These are phyloP conservation scores for Carex kokanica DNA, from an alignment of 176 grass and related monocot genomes.

Conservation along the genomic window DNA sequence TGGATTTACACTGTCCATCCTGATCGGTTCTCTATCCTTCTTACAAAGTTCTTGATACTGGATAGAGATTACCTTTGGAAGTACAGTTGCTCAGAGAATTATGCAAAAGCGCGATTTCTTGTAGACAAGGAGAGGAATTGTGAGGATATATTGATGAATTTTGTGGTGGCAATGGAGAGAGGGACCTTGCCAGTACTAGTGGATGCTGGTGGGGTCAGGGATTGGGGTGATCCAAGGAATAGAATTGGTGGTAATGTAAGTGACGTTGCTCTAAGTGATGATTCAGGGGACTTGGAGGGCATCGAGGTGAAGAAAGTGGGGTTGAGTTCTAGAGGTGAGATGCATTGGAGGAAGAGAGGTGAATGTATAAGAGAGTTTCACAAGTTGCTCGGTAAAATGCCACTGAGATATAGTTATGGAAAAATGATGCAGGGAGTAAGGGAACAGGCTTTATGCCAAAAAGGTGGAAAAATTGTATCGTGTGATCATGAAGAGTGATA, in stretches of 20 bases:
- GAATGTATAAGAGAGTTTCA: constrained; percentile 87
- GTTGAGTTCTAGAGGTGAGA: constrained; percentile 49
- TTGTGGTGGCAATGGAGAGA: constrained; percentile 54
- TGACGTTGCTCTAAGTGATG: neutral
- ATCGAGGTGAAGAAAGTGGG: constrained; percentile 34
- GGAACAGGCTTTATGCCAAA: constrained; percentile 70
- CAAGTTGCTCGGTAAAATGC: constrained; percentile 73
- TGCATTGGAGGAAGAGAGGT: constrained; percentile 75
- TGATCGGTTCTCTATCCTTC: constrained; percentile 77
- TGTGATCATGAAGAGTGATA: constrained; percentile 40
- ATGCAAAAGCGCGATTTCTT: constrained; percentile 44
- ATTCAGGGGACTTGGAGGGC: neutral
- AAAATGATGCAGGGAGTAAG: constrained; percentile 46
- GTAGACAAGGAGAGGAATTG: constrained; percentile 74
- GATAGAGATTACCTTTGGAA: constrained; percentile 31
- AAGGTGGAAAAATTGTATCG: constrained; percentile 46
- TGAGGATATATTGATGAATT: constrained; percentile 99
- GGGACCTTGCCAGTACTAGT: constrained; percentile 58
- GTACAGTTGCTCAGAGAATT: constrained; percentile 66
- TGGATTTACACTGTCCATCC: constrained; percentile 69
- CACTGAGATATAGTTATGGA: constrained; percentile 71
- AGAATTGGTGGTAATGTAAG: constrained; percentile 25
- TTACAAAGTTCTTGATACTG: constrained; percentile 79
- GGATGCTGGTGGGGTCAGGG: constrained; percentile 49
- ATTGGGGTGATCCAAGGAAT: constrained; percentile 90